Percentiles rank a stretch among this genome's conserved stretches.
These are phyloP conservation scores for Sugiyamaella americana DNA, from an alignment of 805 yeast species.

Conservation along the genomic window DNA sequence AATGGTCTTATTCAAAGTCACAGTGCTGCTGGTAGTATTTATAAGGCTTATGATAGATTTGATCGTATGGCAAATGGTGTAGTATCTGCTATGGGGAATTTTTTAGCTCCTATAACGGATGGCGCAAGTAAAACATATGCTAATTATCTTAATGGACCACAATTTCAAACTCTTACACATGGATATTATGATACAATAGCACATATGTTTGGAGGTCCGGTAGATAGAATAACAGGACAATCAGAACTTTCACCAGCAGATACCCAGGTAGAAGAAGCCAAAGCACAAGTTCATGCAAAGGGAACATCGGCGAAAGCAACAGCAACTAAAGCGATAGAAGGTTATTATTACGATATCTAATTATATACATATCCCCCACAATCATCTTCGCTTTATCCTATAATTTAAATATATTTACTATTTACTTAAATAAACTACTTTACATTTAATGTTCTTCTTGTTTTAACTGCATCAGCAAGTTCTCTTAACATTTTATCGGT, in stretches of 20 bases:
- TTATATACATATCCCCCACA: no score
- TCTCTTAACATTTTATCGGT: slow-evolving; percentile 75
- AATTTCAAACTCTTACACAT: slow-evolving; percentile 27
- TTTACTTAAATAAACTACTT: no score
- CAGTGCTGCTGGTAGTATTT: slow-evolving; percentile 12
- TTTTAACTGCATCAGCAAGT: slow-evolving; percentile 75
- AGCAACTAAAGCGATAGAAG: no score
- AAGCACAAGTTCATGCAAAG: no score
- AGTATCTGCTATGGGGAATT: slow-evolving; percentile 9
- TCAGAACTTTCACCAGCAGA: slow-evolving; percentile 1
- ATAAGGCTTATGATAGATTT: slow-evolving; percentile 8
- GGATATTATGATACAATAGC: slow-evolving; percentile 20
- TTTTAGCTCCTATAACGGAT: slow-evolving; percentile 19
- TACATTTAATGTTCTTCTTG: slow-evolving; percentile 47
- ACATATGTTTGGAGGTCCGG: slow-evolving; percentile 8
- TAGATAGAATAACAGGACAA: slow-evolving; percentile 8
- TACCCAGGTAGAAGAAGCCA: no score
- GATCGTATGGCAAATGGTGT: slow-evolving; percentile 12
- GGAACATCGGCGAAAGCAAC: no score
- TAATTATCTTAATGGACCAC: slow-evolving; percentile 22
- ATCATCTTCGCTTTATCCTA: no score
- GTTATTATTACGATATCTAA: no score
- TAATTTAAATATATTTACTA: no score
- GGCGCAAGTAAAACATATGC: slow-evolving; percentile 25
- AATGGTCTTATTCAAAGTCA: slow-evolving; percentile 4